Percentiles rank a stretch among this genome's conserved stretches.
Conservation (phyloP, 1,284 basidiomycete species). For the Boletus smithii region DNA sequence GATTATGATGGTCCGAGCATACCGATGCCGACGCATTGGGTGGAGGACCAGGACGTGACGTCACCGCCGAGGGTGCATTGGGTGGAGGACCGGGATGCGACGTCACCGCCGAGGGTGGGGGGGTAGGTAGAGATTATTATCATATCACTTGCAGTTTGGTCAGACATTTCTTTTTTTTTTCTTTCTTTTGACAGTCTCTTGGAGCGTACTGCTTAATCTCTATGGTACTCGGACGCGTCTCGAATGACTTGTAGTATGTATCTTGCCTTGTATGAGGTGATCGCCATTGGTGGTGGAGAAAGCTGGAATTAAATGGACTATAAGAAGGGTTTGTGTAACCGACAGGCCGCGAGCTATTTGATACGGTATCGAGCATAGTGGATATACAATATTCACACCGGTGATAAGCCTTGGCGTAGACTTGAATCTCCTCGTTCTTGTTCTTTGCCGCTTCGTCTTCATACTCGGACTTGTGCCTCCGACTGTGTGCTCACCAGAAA, state of each 20-base stretch:
- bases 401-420: too few relatives aligned
- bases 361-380: too few relatives aligned
- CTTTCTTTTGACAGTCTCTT: not conserved
- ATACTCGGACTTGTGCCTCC: too few relatives aligned
- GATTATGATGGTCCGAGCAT: conserved; percentile 32
- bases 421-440: too few relatives aligned
- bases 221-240: not conserved
- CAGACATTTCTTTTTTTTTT: not conserved
- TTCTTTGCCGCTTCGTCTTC: too few relatives aligned
- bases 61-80: not conserved
- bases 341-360: too few relatives aligned
- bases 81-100: conserved; percentile 33
- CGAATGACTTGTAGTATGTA: not conserved
- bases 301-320: too few relatives aligned
- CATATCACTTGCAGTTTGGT: not conserved
- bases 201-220: not conserved
- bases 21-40: conserved; percentile 35
- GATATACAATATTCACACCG: too few relatives aligned
- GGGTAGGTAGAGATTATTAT: too few relatives aligned
- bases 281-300: too few relatives aligned
- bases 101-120: conserved; percentile 2
- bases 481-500: conserved; percentile 2
- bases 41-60: conserved; percentile 32
- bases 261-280: not conserved
- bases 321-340: too few relatives aligned